Evolutionary conservation across 441 rosid genomes (phyloP).

Genomic region (Brassica balearica): DNA sequence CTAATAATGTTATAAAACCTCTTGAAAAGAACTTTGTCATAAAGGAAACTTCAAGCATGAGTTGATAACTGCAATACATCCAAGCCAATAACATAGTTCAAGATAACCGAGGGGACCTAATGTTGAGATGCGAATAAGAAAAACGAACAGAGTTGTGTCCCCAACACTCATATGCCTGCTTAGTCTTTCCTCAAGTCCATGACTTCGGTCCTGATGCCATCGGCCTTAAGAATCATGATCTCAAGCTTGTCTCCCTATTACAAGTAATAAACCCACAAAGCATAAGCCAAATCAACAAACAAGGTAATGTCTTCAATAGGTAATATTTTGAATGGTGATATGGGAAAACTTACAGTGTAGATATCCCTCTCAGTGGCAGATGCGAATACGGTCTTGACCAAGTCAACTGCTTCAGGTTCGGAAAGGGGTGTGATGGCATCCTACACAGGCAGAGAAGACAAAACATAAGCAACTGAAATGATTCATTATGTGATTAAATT

Average conservation of each 20-base stretch:
- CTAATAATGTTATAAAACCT: background rate
- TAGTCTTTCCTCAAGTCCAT: constrained; percentile 92
- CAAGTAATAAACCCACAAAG: background rate
- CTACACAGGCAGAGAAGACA: constrained; percentile 47
- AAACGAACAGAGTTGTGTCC: constrained; percentile 3
- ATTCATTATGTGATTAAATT: background rate
- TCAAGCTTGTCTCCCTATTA: constrained; percentile 91
- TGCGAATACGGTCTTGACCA: constrained; percentile 89
- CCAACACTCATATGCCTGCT: constrained; percentile 24
- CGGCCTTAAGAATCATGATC: constrained; percentile 78
- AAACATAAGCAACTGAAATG: constrained; percentile 4
- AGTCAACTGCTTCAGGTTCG: constrained; percentile 86
- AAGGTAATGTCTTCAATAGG: background rate
- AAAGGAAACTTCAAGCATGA: background rate
- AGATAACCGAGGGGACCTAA: constrained; percentile 25
- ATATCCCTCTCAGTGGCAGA: constrained; percentile 99
- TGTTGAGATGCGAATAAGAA: constrained; percentile 9
- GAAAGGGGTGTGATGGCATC: constrained; percentile 94
- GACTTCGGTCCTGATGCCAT: constrained; percentile 70
- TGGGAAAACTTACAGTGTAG: constrained; percentile 71
- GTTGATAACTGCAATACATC: background rate
- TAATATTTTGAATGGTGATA: background rate
- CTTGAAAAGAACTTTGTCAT: background rate
- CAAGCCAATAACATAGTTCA: constrained; percentile 28
- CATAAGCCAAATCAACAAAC: background rate